Conservation (phyloP, 2,329 filamentous ascomycete genomes). For the Aspergillus pseudoterreus region DNA sequence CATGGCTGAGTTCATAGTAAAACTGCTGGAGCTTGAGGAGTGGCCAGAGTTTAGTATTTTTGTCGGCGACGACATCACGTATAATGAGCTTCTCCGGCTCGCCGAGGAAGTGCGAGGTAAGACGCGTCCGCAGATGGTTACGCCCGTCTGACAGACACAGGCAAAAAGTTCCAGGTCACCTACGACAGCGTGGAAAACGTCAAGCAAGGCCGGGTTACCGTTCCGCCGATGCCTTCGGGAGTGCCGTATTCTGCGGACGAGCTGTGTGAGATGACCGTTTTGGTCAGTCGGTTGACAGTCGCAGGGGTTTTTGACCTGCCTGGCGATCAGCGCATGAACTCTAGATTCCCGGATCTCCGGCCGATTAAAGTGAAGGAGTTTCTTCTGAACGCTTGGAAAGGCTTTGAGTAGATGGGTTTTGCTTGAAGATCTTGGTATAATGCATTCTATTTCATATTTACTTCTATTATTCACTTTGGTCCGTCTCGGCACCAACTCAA, state of each 20-base stretch:
- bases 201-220: conserved; percentile 32
- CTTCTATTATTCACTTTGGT: neutral
- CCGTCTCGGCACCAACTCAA: too few relatives aligned
- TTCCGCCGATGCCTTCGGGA: conserved; percentile 21
- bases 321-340: conserved; percentile 18
- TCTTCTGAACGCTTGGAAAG: conserved; percentile 10
- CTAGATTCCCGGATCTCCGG: conserved; percentile 19
- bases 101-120: conserved; percentile 43
- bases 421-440: too few relatives aligned
- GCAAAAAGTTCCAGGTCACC: conserved; percentile 33
- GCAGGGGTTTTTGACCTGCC: conserved; percentile 27
- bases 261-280: conserved; percentile 20
- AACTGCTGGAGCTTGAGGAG: conserved; percentile 37
- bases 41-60: conserved; percentile 43
- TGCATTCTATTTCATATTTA: neutral
- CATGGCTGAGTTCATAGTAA: conserved; percentile 46
- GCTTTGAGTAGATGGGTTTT: too few relatives aligned
- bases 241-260: conserved; percentile 19
- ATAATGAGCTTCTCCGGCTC: conserved; percentile 43
- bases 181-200: conserved; percentile 32
- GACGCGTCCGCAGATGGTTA: conserved; percentile 3
- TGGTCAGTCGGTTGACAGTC: conserved; percentile 28
- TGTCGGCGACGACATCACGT: conserved; percentile 42
- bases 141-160: conserved; percentile 11
- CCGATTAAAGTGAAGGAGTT: conserved; percentile 23